Percentiles rank a stretch among this genome's conserved stretches.
phyloP scores from a whole-genome alignment of 768 basidiomycete species.

The Solioccasus polychromus region DNA sequence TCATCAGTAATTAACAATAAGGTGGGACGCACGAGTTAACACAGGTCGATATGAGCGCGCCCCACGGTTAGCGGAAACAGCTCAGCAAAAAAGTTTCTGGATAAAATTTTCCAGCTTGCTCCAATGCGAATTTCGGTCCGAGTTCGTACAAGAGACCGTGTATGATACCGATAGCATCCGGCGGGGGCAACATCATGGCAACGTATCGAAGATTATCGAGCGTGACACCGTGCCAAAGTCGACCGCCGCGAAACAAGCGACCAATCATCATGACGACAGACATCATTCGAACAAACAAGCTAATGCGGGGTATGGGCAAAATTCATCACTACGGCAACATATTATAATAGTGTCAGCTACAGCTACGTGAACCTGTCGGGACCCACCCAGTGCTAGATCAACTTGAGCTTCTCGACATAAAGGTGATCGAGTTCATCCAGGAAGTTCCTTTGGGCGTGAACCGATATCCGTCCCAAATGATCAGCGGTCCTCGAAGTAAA shows the following conservation, averaged over 20 bases:
- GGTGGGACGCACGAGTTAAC: slow-evolving; percentile 14
- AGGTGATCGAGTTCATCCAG: slow-evolving; percentile 6
- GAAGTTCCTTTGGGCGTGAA: slow-evolving; percentile 7
- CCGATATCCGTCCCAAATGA: slow-evolving; percentile 7
- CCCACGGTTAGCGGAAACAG: slow-evolving; percentile 3
- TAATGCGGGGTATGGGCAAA: slow-evolving; percentile 2
- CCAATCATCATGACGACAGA: slow-evolving; percentile 13
- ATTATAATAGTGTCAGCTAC: slow-evolving; percentile 11
- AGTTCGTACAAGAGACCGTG: slow-evolving; percentile 16
- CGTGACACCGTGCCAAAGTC: slow-evolving; percentile 4
- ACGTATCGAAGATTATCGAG: slow-evolving; percentile 9
- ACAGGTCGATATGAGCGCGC: slow-evolving; percentile 7
- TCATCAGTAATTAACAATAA: slow-evolving; percentile 1
- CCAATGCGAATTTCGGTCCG: slow-evolving; percentile 14
- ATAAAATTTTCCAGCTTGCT: slow-evolving; percentile 13
- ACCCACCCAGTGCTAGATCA: slow-evolving; percentile 18
- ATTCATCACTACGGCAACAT: not conserved
- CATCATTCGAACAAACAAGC: slow-evolving; percentile 14
- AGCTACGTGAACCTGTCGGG: not conserved
- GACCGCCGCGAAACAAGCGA: slow-evolving; percentile 13
- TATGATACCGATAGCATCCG: slow-evolving; percentile 16
- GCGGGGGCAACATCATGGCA: slow-evolving; percentile 14
- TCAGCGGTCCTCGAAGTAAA: slow-evolving; percentile 8
- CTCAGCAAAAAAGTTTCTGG: slow-evolving; percentile 9
- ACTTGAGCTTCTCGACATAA: slow-evolving; percentile 13